Conservation (phyloP, 305 asterid genomes). For the Fraxinus nigra region DNA sequence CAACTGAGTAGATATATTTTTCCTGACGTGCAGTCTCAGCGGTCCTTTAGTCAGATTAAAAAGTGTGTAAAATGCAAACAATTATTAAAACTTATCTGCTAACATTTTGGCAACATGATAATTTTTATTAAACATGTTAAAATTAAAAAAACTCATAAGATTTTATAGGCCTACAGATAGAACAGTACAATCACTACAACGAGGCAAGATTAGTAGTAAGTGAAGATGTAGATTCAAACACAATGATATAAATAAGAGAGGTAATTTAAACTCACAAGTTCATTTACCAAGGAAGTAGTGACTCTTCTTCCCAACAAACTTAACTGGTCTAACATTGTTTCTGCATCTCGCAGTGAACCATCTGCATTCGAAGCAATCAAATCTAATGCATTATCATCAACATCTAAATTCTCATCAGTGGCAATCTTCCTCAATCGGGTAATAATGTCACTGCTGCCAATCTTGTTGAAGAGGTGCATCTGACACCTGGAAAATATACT, state of each 20-base stretch:
- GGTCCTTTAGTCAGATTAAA: background rate
- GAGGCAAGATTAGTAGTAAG: background rate
- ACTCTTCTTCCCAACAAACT: slow-evolving; percentile 82
- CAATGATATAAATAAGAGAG: background rate
- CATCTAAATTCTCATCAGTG: slow-evolving; percentile 59
- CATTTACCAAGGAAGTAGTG: slow-evolving; percentile 78
- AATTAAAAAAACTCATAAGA: background rate
- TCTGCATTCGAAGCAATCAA: slow-evolving; percentile 76
- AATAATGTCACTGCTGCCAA: slow-evolving; percentile 61
- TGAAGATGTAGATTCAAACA: background rate
- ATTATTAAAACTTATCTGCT: background rate
- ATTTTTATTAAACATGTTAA: background rate
- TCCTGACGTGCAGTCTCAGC: background rate
- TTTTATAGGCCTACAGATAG: background rate
- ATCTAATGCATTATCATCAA: slow-evolving; percentile 72
- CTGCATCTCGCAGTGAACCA: slow-evolving; percentile 93
- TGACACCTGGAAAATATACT: slow-evolving; percentile 76
- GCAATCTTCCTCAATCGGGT: slow-evolving; percentile 63
- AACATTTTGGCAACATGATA: background rate
- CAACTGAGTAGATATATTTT: background rate
- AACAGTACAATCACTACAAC: background rate
- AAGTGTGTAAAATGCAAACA: background rate
- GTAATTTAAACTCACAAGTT: slow-evolving; percentile 62
- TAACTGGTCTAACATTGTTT: slow-evolving; percentile 85
- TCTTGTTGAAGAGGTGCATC: slow-evolving; percentile 66